Base-by-base conservation (phyloP, 495 filamentous ascomycete species). In the Geoglossum glabrum region DNA sequence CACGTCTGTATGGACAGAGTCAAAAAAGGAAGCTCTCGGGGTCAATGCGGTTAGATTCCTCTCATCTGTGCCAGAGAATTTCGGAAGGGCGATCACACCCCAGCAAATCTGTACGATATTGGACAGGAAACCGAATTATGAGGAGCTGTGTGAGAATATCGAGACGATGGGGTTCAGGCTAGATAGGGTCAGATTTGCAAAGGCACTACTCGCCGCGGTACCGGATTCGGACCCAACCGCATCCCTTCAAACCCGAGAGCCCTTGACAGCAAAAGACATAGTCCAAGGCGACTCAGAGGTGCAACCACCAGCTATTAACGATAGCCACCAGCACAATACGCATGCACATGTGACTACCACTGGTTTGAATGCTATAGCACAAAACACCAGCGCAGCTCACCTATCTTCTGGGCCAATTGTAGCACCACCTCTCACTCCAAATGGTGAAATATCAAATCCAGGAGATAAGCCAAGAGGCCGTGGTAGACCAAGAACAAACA, bases 61-160 rank as follows among this genome's bases (percentile, higher is more conserved):
- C 13, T 56, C 54, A 0, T 50, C 61, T n/a, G 54, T 30, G n/a
- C 60, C 64, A 26, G 55, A 28, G 4, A 72, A 72, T 56, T 33
- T 38, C 25, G 61, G 54, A 17, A 69, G 67, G 47, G 26, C 43
- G 10, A 65, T 70, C 34, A 59, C 55, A n/a, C 21, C 65, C n/a
- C 62, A 69, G 4, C 56, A 68, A 23, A 65, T 79, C 0, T 63
- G 65, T 43, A 56, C 55, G 8, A 64, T 79, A 27, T 60, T 79
- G 21, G 65, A 76, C 43, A 57, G 56, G 21, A 76, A 77, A 63
- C 74, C 74, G 0, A 71, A 67, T 19, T 79, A 79, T 62, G 66
- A 65, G 54, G 69, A 72, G 52, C 64, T 79, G 4, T 79, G 76
- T 62, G 69, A 74, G 58, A 61, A 64, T 31, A 63, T 79, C n/a